Conservation (phyloP, 495 filamentous ascomycete genomes). For the Alectoria sarmentosa region DNA sequence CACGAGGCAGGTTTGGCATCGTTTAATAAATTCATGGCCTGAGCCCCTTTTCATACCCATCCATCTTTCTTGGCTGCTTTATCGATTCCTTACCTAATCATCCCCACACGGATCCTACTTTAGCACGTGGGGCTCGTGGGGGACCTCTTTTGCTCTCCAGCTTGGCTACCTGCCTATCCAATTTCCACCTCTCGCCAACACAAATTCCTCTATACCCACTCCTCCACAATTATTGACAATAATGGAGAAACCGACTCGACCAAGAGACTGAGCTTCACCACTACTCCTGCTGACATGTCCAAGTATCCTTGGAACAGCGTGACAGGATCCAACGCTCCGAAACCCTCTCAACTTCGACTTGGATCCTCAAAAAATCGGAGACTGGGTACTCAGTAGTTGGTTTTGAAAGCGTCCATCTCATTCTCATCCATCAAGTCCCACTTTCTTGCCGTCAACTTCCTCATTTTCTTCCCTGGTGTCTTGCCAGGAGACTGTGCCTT, state of each 20-base stretch:
- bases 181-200: not conserved
- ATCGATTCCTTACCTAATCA: not conserved
- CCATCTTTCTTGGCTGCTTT: too few species aligned
- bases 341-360: not conserved
- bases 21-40: too few species aligned
- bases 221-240: not conserved
- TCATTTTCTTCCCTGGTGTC: slow-evolving; percentile 35
- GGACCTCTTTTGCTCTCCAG: not conserved
- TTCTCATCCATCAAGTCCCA: slow-evolving; percentile 51
- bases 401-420: slow-evolving; percentile 31
- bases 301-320: not conserved
- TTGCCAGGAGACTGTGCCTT: slow-evolving; percentile 15
- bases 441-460: slow-evolving; percentile 49
- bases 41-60: too few species aligned
- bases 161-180: too few species aligned
- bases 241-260: not conserved
- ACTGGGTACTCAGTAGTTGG: slow-evolving; percentile 1
- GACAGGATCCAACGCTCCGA: not conserved
- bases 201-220: too few species aligned
- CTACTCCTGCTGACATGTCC: not conserved
- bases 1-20: too few species aligned
- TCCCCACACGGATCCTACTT: not conserved
- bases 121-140: too few species aligned
- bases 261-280: not conserved
- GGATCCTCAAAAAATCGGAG: not conserved